phyloP scores from a whole-genome alignment of 2,329 filamentous ascomycete species.

The Cladosporium halotolerans region DNA sequence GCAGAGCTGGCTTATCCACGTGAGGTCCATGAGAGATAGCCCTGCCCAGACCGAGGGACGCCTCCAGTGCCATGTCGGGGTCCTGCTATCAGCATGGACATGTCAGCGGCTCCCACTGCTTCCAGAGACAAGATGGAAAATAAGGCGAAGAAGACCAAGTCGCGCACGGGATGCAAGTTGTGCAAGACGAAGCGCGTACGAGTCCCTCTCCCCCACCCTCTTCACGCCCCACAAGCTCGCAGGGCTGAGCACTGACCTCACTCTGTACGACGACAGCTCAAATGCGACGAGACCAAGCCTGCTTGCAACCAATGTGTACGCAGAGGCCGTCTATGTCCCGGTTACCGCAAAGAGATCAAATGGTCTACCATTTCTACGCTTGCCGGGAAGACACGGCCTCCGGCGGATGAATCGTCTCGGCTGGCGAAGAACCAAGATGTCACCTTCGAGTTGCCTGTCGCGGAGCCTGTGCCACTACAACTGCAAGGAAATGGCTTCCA shows the following conservation, averaged over 20 bases:
- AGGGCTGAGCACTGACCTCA: neutral
- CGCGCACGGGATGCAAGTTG: slow-evolving; percentile 6
- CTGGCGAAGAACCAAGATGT: neutral
- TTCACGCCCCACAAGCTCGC: neutral
- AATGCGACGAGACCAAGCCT: slow-evolving; percentile 15
- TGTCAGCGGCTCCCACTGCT: neutral
- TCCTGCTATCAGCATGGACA: neutral
- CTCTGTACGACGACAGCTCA: slow-evolving; percentile 1
- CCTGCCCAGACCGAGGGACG: neutral
- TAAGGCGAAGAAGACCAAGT: slow-evolving; percentile 8
- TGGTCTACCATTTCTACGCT: slow-evolving; percentile 10
- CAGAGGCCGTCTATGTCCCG: slow-evolving; percentile 12
- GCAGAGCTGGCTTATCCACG: neutral
- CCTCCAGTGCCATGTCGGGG: neutral
- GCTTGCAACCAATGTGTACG: slow-evolving; percentile 13
- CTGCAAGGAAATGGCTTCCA: neutral
- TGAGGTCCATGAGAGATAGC: neutral
- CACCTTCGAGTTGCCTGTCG: neutral
- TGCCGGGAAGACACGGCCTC: slow-evolving; percentile 1
- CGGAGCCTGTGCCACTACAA: too few species aligned
- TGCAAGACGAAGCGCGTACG: slow-evolving; percentile 7
- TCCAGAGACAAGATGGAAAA: neutral
- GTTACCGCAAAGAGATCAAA: slow-evolving; percentile 12
- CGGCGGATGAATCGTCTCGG: neutral
- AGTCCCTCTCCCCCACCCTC: neutral